These are phyloP conservation scores for Musa acuminata DNA, from an alignment of 176 grass and related monocot species.

Conservation along the genomic window DNA sequence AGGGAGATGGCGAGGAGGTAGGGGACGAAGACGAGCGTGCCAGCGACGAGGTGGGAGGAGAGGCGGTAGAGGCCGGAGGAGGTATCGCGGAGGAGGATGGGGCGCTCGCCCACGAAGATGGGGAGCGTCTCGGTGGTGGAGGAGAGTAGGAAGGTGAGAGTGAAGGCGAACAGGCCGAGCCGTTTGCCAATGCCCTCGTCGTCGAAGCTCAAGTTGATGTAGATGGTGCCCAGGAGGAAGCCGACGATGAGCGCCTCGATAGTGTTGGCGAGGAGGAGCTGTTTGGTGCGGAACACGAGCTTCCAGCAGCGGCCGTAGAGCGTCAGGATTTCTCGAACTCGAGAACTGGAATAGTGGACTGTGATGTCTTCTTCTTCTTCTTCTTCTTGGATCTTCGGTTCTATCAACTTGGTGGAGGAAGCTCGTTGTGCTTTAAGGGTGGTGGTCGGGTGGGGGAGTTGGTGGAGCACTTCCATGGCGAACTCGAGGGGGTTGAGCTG, in stretches of 20 bases:
- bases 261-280: constrained; percentile 83
- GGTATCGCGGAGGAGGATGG: constrained; percentile 76
- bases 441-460: constrained; percentile 40
- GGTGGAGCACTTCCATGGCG: constrained; percentile 73
- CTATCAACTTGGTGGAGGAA: constrained; percentile 11
- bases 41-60: constrained; percentile 55
- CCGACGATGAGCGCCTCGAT: constrained; percentile 57
- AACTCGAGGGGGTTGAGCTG: constrained; percentile 92
- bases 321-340: constrained; percentile 42
- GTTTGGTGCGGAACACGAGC: constrained; percentile 79
- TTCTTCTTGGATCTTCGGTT: constrained; percentile 4
- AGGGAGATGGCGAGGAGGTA: constrained; percentile 76
- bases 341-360: constrained; percentile 30
- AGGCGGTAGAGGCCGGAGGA: constrained; percentile 76
- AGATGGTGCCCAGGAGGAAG: constrained; percentile 74
- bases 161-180: constrained; percentile 91
- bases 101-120: constrained; percentile 80
- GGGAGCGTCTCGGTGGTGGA: constrained; percentile 88
- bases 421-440: neutral
- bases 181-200: constrained; percentile 62
- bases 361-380: neutral
- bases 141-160: constrained; percentile 79
- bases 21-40: constrained; percentile 74
- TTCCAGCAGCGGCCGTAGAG: constrained; percentile 73
- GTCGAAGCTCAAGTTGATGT: constrained; percentile 60